Evolutionary conservation across 495 filamentous ascomycete genomes (phyloP).

Genomic region (Zalerion maritima): DNA sequence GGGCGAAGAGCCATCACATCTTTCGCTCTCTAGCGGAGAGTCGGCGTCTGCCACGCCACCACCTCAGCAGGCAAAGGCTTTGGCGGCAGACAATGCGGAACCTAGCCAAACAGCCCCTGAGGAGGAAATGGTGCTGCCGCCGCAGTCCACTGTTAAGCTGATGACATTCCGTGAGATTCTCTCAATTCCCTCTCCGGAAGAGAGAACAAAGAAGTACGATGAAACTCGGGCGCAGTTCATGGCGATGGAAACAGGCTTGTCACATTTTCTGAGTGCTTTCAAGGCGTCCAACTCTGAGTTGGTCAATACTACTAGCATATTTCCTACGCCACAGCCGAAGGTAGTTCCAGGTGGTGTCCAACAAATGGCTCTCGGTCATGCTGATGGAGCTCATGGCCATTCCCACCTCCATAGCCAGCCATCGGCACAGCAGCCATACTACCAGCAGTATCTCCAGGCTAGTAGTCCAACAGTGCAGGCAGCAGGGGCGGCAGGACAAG

Average conservation of each 20-base stretch:
- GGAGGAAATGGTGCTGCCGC: no score
- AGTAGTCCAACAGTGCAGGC: constrained; percentile 6
- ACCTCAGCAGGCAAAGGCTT: constrained; percentile 23
- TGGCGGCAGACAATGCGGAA: constrained; percentile 6
- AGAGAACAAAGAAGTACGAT: constrained; percentile 56
- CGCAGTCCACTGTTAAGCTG: no score
- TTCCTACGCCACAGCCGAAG: no score
- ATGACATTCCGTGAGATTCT: constrained; percentile 60
- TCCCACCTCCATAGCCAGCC: constrained; percentile 12
- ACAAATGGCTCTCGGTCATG: constrained; percentile 52
- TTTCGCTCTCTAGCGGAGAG: constrained; percentile 1
- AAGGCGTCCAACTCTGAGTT: no score
- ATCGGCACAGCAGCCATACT: constrained; percentile 32
- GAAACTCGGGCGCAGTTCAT: constrained; percentile 56
- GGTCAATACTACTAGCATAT: no score
- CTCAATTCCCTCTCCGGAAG: constrained; percentile 39
- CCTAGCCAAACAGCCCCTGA: no score
- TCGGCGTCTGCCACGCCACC: constrained; percentile 17
- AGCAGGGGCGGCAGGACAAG: constrained; percentile 1
- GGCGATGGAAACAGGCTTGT: constrained; percentile 53
- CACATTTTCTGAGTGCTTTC: no score
- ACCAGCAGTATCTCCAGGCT: constrained; percentile 31
- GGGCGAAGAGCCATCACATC: not conserved
- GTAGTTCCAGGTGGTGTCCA: no score
- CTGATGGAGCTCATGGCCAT: constrained; percentile 16